phyloP scores from a whole-genome alignment of 1,284 basidiomycete species.

The Malassezia equina region DNA sequence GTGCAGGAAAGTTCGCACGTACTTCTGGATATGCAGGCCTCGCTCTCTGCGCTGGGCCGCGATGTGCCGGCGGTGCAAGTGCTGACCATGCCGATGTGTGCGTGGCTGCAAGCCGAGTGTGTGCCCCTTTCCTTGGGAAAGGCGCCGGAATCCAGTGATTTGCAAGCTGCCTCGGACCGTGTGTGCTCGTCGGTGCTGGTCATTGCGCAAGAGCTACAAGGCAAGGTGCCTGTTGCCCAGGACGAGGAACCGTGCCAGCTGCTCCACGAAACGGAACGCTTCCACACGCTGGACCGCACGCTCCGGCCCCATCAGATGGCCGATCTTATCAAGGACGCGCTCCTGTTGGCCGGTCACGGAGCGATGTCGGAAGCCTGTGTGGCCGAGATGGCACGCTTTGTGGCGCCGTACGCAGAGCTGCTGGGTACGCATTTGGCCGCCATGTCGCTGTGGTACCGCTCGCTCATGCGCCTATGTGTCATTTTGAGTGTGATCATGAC shows the following conservation, averaged over 20 bases:
- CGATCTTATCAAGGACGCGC: slow-evolving; percentile 2
- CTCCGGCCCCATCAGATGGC: slow-evolving; percentile 4
- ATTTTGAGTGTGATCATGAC: slow-evolving; percentile 66
- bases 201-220: slow-evolving; percentile 37
- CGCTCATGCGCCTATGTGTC: slow-evolving; percentile 73
- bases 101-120: not conserved
- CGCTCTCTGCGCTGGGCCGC: not conserved
- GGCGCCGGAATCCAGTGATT: not conserved
- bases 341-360: not conserved
- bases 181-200: slow-evolving; percentile 39
- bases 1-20: not conserved
- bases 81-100: slow-evolving; percentile 3
- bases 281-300: slow-evolving; percentile 1
- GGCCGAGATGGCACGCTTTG: slow-evolving; percentile 27
- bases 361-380: not conserved
- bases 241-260: not conserved
- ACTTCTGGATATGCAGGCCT: not conserved
- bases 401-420: slow-evolving; percentile 27
- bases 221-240: not conserved
- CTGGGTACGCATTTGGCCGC: slow-evolving; percentile 51
- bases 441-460: slow-evolving; percentile 59
- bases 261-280: not conserved
- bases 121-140: not conserved
- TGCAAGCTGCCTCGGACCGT: slow-evolving; percentile 9
- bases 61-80: not conserved